These are phyloP conservation scores for Stereocaulon alpinum DNA, from an alignment of 495 filamentous ascomycete species.

Conservation along the genomic window DNA sequence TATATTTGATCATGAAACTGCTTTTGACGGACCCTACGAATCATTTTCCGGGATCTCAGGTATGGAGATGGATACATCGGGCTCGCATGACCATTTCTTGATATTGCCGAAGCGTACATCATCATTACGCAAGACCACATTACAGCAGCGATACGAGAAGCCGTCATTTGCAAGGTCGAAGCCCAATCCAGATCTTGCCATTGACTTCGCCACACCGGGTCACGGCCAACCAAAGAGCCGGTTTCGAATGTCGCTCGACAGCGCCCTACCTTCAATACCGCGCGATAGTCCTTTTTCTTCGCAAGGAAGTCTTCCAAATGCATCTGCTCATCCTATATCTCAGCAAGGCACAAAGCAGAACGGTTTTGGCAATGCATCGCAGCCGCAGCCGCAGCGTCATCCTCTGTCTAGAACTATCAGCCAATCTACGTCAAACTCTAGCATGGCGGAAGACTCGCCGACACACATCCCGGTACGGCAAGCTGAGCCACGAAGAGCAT, in stretches of 20 bases:
- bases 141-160: constrained; percentile 67
- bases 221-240: constrained; percentile 39
- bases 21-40: constrained; percentile 23
- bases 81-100: constrained; percentile 24
- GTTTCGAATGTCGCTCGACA: constrained; percentile 67
- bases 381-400: constrained; percentile 49
- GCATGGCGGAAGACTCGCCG: constrained; percentile 63
- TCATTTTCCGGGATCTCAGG: constrained; percentile 22
- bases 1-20: constrained; percentile 53
- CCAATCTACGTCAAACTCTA: constrained; percentile 73
- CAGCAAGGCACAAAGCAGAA: constrained; percentile 18
- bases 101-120: constrained; percentile 47
- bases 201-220: constrained; percentile 41
- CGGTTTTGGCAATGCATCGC: constrained; percentile 28
- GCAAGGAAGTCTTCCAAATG: constrained; percentile 41
- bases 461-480: constrained; percentile 52
- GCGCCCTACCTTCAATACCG: constrained; percentile 46
- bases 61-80: constrained; percentile 21
- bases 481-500: constrained; percentile 37
- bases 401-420: constrained; percentile 77
- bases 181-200: constrained; percentile 27
- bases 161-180: constrained; percentile 44
- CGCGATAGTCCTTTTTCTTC: constrained; percentile 55
- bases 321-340: constrained; percentile 41
- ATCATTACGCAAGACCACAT: constrained; percentile 72